These are phyloP conservation scores for Phaffia australis DNA, from an alignment of 768 basidiomycete species.

Conservation along the genomic window DNA sequence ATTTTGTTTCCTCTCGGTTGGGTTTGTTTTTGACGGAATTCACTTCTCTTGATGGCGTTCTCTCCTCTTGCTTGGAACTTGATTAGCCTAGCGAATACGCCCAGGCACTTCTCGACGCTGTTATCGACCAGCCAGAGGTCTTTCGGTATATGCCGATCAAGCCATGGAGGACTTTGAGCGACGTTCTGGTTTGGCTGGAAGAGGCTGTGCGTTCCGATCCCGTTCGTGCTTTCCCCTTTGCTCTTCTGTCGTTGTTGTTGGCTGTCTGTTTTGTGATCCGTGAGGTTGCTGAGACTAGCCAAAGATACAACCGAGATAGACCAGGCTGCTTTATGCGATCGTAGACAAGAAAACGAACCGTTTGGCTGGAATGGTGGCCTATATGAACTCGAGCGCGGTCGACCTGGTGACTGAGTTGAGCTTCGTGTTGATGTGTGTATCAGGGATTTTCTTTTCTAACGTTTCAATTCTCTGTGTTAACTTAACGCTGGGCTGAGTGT, in stretches of 20 bases:
- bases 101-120: conserved; percentile 5
- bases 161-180: not conserved
- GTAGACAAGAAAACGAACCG: conserved; percentile 9
- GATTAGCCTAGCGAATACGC: conserved; percentile 12
- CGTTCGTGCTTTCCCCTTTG: too few species aligned
- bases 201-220: too few species aligned
- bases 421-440: conserved; percentile 10
- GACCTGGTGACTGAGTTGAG: conserved; percentile 17
- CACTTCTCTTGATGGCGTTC: not conserved
- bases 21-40: not conserved
- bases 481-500: not conserved
- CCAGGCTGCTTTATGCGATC: conserved; percentile 13
- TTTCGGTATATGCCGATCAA: conserved; percentile 9
- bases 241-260: too few species aligned
- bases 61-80: not conserved
- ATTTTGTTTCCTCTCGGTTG: not conserved
- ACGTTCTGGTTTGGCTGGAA: not conserved
- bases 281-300: too few species aligned
- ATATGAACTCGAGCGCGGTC: conserved; percentile 4
- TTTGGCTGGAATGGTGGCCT: conserved; percentile 17
- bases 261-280: not conserved
- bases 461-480: not conserved
- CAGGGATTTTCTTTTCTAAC: too few species aligned
- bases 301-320: not conserved
- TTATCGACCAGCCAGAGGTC: not conserved